Evolutionary conservation across 192 early-diverging fungal species (phyloP), one percentile per base, ranked within the genome.

Genomic region (Coemansia sp.): DNA sequence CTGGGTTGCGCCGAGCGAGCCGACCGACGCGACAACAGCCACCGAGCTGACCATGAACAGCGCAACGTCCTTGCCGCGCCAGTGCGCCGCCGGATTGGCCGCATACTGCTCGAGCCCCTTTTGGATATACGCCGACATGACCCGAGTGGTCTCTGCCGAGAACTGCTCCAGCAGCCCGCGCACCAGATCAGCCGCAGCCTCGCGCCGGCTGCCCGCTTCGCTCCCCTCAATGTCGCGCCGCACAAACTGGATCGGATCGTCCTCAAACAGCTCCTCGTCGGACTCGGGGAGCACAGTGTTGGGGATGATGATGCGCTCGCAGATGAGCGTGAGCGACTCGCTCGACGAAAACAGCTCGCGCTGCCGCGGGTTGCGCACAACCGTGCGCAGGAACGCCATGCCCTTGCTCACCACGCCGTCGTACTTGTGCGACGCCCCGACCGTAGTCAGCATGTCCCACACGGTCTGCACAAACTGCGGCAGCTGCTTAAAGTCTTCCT

Each of bases 51-150:
- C 85, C 72, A 99, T 76, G 63, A 93, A 98, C 34, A 99, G 85
- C 34, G 97, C 97, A 2, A 94, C 91, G 65, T 99, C 94, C 73
- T 99, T 98, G 48, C 91, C 87, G 70, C 94, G 94, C 96, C 96
- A 98, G 70, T 95, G 87, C 23, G 45, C 70, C 9, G 48, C 70
- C 0, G 86, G 86, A 61, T 95, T 88, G 23, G 81, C 70, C 21
- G 79, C 85, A 67, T 98, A 98, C 50, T 78, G 84, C 86, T 88
- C 62, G 13, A 92, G 81, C 39, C 86, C 89, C 56, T 85, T 77
- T 21, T 84, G 80, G 59, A 95, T 86, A 66, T 97, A 97, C 52
- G 64, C 70, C 37, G 86, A 85, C 66, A 96, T 89, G 59, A 94
- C 93, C 16, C 83, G 75, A 9, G 95, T 99, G 10, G 94, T 92